Base-by-base conservation (phyloP, 2,329 filamentous ascomycete genomes). In the Pseudocercospora vitis region DNA sequence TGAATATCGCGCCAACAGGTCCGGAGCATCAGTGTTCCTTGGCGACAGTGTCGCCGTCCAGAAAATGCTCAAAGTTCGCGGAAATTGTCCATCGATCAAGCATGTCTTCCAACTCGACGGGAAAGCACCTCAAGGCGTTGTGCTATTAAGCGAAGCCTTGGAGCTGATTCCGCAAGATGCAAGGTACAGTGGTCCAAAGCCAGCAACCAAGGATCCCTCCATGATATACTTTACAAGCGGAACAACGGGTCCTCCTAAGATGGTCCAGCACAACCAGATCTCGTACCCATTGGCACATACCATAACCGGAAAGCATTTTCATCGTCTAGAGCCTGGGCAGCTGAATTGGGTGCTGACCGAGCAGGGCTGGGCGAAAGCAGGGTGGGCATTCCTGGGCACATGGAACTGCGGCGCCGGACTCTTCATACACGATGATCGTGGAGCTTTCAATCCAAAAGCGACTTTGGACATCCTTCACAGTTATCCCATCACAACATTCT, bases 361-460 rank as follows among this genome's bases (percentile, higher is more conserved):
- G 48, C 71, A 74, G 66, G 71, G 72, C 28, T 74, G 72, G 72
- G 72, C 70, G 3, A 74, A 74, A 63, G 72, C 72, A 33, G 71
- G 69, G 6, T 74, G 71, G 71, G 68, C 72, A 2, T 73, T 68
- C 52, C 70, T 74, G 40, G 68, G 65, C 3, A 61, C 71, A 1
- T 74, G 72, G 71, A 74, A 72, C 47, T 71, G 68, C 49, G 72
- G 72, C 7, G 71, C 71, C 1, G 71, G 65, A 1, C 65, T 74
- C 4, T 74, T 74, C 55, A 63, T 74, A 16, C 66, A 74, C 57
- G 72, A 74, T 47, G 70, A 72, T 55, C 59, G 70, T 7, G 51
- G 61, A 16, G 48, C 71, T 2, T 74, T 74, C 58, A 63, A 60
- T 28, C 56, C 70, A 3, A 57, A 59, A 12, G 55, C 58, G 1